Base-by-base conservation (phyloP, 176 grass and related monocot species). In the Musa troglodytarum region DNA sequence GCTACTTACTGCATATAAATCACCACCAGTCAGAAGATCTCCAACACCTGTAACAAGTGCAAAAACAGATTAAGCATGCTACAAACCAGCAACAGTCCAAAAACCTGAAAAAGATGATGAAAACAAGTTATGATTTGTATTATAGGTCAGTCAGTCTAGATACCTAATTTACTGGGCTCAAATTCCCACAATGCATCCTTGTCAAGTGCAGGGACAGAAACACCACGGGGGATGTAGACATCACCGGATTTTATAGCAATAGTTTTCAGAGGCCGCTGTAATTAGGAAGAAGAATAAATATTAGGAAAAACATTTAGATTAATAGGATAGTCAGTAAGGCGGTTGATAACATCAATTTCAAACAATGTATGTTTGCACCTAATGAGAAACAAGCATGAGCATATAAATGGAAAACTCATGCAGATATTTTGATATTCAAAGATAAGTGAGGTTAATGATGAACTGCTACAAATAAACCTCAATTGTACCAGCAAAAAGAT, bases 191-290 rank as follows among this genome's bases (percentile, higher is more conserved):
- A 29, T 29, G 43, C 52, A 82, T 93, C 91, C 84, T 93, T 93
- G 82, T 89, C 92, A 75, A 96, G 89, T 63, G 92, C 92, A 84
- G 89, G 89, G 52, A 93, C 87, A 59, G 91, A 87, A 74, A 93
- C 91, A 63, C 91, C 91, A 74, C 87, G 91, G 25, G 91, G 91
- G 77, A 96, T 96, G 81, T 96, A 96, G 73, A 96, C 87, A 77
- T 96, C 93, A 71, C 87, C 85, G 0, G 89, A 92, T 74, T 88
- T 96, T 23, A 96, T 79, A 76, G 93, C 93, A 78, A 92, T 92
- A 70, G 93, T 90, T 90, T 83, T 96, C 54, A 96, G 49, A 21
- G 89, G 93, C 14, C 89, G 81, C 85, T 96, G 75, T 78, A 85
- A 84, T 25, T 16, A n/a, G 54, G 79, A 49, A 25, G 73, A 76